Evolutionary conservation across 163 green algal genomes (phyloP).

Genomic region (Chlorella variabilis): DNA sequence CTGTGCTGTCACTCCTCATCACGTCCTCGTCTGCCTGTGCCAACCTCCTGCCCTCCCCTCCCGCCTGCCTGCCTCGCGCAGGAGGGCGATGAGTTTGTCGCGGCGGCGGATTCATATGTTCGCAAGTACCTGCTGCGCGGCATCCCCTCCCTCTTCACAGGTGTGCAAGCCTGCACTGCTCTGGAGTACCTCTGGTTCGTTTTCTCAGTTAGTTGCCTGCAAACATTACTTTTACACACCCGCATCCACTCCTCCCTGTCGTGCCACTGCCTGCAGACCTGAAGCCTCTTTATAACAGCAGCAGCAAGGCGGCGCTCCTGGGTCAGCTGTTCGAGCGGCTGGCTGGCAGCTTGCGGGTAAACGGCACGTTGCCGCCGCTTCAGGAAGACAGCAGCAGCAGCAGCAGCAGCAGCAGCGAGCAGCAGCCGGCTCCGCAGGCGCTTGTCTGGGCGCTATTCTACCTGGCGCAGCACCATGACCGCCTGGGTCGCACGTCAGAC

Average conservation of each 20-base stretch:
- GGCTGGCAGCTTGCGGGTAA: constrained; percentile 26
- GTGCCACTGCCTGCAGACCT: constrained; percentile 37
- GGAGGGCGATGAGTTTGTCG: constrained; percentile 77
- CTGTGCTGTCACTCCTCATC: too few relatives aligned
- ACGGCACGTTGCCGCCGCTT: constrained; percentile 48
- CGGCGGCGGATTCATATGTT: constrained; percentile 78
- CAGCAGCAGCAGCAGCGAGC: constrained; percentile 24
- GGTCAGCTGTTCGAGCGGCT: constrained; percentile 64
- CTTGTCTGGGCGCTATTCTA: constrained; percentile 68
- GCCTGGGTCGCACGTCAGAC: constrained; percentile 58
- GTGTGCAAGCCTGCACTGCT: too few relatives aligned
- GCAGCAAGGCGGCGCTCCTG: constrained; percentile 55
- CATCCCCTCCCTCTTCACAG: constrained; percentile 94
- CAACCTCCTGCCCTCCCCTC: too few relatives aligned
- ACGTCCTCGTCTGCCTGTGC: too few relatives aligned
- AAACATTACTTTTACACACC: not conserved
- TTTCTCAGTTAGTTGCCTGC: not conserved
- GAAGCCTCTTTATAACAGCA: constrained; percentile 40
- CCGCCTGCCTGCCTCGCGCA: too few relatives aligned
- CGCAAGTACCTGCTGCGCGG: constrained; percentile 80
- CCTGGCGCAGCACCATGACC: constrained; percentile 86
- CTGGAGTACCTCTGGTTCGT: too few relatives aligned
- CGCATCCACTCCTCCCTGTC: too few relatives aligned
- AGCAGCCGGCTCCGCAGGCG: constrained; percentile 28
- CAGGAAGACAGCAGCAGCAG: not conserved